Percentiles rank a stretch among this genome's conserved stretches.
Evolutionary conservation across 2,329 filamentous ascomycete genomes (phyloP).

Genomic region (Trichoderma sp.): DNA sequence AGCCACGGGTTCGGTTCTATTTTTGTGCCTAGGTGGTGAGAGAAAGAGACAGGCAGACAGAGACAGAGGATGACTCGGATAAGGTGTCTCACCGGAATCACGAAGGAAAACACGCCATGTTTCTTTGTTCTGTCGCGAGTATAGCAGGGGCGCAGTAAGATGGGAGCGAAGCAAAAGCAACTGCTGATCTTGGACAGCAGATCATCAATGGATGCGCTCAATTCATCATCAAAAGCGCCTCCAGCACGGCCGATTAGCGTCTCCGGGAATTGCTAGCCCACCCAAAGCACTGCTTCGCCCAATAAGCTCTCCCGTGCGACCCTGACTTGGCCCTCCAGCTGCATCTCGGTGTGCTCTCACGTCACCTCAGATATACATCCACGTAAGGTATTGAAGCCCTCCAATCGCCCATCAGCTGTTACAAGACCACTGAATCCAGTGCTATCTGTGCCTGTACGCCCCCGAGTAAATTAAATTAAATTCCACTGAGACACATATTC

Average conservation of each 20-base stretch:
- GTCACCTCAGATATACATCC: neutral
- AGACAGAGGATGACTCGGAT: neutral
- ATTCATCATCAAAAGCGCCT: too few relatives aligned
- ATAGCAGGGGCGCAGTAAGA: too few relatives aligned
- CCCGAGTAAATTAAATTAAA: too few relatives aligned
- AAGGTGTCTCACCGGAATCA: neutral
- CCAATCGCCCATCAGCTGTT: neutral
- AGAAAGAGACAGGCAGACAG: too few relatives aligned
- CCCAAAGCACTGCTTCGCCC: neutral
- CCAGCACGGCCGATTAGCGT: neutral
- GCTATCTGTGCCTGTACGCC: neutral
- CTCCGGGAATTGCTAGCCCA: neutral
- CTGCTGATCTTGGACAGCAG: neutral
- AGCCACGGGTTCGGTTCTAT: neutral
- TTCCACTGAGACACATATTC: too few relatives aligned
- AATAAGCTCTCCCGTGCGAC: neutral
- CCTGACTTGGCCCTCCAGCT: neutral
- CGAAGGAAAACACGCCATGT: too few relatives aligned
- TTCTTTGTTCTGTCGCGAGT: too few relatives aligned
- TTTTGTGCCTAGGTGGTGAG: neutral
- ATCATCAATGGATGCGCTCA: too few relatives aligned
- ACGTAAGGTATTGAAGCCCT: neutral
- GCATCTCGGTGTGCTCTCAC: neutral
- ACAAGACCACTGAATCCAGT: neutral
- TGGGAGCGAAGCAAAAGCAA: too few relatives aligned